A percentile compares a stretch with the other conserved stretches of the same genome.
These are phyloP conservation scores for Aspergillus cavernicola DNA, from an alignment of 495 filamentous ascomycete genomes.

Conservation along the genomic window DNA sequence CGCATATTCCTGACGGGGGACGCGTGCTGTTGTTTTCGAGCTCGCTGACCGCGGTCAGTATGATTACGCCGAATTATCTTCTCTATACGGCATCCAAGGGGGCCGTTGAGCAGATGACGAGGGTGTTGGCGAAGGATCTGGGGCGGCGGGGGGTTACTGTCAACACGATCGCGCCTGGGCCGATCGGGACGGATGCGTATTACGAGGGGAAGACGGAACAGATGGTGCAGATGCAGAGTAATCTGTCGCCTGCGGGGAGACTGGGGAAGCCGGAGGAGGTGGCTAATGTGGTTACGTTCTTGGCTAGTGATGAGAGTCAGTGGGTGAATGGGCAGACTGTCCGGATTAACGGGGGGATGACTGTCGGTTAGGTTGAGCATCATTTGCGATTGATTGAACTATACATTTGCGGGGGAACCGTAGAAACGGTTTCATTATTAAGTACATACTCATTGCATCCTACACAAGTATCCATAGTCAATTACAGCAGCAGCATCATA, in stretches of 20 bases:
- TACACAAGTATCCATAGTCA: no score
- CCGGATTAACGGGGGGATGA: slow-evolving; percentile 54
- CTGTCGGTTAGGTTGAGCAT: neutral
- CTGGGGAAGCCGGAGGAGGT: slow-evolving; percentile 62
- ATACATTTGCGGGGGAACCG: no score
- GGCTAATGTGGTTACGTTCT: slow-evolving; percentile 52
- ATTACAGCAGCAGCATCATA: no score
- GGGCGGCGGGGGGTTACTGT: slow-evolving; percentile 57
- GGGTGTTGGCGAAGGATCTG: slow-evolving; percentile 62
- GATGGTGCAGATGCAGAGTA: slow-evolving; percentile 40
- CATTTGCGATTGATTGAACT: no score
- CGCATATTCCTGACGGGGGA: slow-evolving; percentile 54
- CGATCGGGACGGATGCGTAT: slow-evolving; percentile 56
- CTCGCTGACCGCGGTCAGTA: slow-evolving; percentile 39
- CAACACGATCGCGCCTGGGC: slow-evolving; percentile 63
- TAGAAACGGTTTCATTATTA: no score
- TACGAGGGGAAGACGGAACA: slow-evolving; percentile 49
- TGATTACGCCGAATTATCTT: slow-evolving; percentile 55
- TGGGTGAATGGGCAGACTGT: slow-evolving; percentile 68
- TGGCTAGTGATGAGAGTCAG: slow-evolving; percentile 44
- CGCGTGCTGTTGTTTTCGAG: slow-evolving; percentile 62
- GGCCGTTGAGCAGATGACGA: slow-evolving; percentile 66
- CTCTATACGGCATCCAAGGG: slow-evolving; percentile 63
- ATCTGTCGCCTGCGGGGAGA: slow-evolving; percentile 50
- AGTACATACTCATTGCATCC: no score